Percentiles rank a stretch among this genome's conserved stretches.
phyloP scores from a whole-genome alignment of 1,139 yeast genomes.

The Nakaseomyces delphensis region DNA sequence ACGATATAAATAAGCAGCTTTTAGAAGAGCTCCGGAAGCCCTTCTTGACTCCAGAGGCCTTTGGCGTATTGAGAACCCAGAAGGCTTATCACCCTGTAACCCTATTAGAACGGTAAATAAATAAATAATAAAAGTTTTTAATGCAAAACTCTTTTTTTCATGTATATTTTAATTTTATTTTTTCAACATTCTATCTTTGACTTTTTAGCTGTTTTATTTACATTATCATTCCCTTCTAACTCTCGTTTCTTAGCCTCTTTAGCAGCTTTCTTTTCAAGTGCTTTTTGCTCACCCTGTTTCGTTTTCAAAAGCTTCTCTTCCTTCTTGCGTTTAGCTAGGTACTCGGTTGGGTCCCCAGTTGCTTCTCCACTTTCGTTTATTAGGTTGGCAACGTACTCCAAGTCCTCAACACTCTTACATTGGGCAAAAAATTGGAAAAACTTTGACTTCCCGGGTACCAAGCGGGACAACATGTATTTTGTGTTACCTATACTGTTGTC shows the following conservation, averaged over 20 bases:
- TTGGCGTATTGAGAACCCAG: neutral
- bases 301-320: slow-evolving; percentile 18
- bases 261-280: neutral
- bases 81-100: neutral
- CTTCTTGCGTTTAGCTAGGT: slow-evolving; percentile 16
- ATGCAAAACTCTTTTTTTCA: too few relatives aligned
- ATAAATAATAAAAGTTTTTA: too few relatives aligned
- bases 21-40: neutral
- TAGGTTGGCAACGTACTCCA: slow-evolving; percentile 28
- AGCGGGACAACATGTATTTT: slow-evolving; percentile 68
- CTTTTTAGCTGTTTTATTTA: neutral
- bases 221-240: neutral
- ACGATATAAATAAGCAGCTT: neutral
- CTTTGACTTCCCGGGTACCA: slow-evolving; percentile 69
- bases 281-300: slow-evolving; percentile 11
- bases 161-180: neutral
- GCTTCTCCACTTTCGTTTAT: slow-evolving; percentile 17
- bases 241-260: neutral
- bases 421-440: slow-evolving; percentile 51
- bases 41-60: neutral
- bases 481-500: slow-evolving; percentile 64
- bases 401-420: slow-evolving; percentile 48
- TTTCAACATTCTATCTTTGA: neutral
- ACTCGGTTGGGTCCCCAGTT: slow-evolving; percentile 18
- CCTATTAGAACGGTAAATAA: too few relatives aligned